Percentiles rank a stretch among this genome's conserved stretches.
phyloP scores from a whole-genome alignment of 1,284 basidiomycete genomes.

The Pseudozyma tsukubaensis region DNA sequence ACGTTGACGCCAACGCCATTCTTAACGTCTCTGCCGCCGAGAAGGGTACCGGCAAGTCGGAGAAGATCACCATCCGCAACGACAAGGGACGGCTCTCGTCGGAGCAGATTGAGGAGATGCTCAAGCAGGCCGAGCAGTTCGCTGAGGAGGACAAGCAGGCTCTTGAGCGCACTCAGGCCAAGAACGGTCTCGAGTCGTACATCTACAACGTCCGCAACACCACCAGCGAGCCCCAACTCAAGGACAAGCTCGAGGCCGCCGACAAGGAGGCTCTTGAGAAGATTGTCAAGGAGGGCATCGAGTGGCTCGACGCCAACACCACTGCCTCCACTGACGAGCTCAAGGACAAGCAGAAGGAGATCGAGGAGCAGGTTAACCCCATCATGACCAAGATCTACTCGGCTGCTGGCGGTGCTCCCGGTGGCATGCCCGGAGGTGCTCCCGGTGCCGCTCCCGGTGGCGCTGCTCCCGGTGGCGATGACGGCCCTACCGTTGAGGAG shows the following conservation, averaged over 20 bases:
- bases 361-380: slow-evolving; percentile 89
- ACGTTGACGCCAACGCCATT: slow-evolving; percentile 98
- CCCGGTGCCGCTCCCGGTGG: slow-evolving; percentile 62
- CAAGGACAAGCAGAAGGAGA: slow-evolving; percentile 93
- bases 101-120: slow-evolving; percentile 98
- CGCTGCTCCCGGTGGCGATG: slow-evolving; percentile 71
- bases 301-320: slow-evolving; percentile 87
- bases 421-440: slow-evolving; percentile 73
- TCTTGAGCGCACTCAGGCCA: slow-evolving; percentile 80
- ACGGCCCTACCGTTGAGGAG: slow-evolving; percentile 88
- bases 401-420: slow-evolving; percentile 72
- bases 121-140: slow-evolving; percentile 75
- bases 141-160: slow-evolving; percentile 75
- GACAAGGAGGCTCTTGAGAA: slow-evolving; percentile 89
- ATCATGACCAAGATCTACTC: slow-evolving; percentile 95
- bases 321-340: slow-evolving; percentile 97
- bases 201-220: slow-evolving; percentile 94
- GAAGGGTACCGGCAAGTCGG: slow-evolving; percentile 97
- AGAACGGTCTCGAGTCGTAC: slow-evolving; percentile 87
- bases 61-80: slow-evolving; percentile 93
- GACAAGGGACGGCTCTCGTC: slow-evolving; percentile 98
- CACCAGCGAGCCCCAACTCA: slow-evolving; percentile 66
- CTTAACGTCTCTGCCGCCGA: slow-evolving; percentile 95
- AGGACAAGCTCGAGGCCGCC: slow-evolving; percentile 83
- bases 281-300: slow-evolving; percentile 85